A percentile compares a stretch with the other conserved stretches of the same genome.
Evolutionary conservation across 2,329 filamentous ascomycete species (phyloP).

Genomic region (Cryphonectria radicalis): DNA sequence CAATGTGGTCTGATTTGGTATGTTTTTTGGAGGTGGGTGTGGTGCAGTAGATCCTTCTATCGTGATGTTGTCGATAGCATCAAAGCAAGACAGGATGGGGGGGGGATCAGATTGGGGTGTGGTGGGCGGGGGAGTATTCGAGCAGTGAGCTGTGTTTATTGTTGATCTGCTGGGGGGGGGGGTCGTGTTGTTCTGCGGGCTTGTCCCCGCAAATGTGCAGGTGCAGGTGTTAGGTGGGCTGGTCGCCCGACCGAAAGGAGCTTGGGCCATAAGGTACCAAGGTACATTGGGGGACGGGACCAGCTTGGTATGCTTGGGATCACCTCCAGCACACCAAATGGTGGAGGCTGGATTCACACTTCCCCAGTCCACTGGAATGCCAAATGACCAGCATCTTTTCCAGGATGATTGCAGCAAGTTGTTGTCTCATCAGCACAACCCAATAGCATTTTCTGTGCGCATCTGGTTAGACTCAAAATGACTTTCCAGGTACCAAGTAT

Average conservation of each 20-base stretch:
- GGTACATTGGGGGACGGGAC: neutral
- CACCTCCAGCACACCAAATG: constrained; percentile 8
- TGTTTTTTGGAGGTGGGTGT: constrained; percentile 28
- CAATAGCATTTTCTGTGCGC: neutral
- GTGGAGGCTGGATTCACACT: constrained; percentile 14
- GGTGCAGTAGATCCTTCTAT: constrained; percentile 12
- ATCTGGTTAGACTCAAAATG: neutral
- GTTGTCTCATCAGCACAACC: neutral
- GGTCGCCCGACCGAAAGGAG: constrained; percentile 6
- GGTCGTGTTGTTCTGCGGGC: constrained; percentile 2
- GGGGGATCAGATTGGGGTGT: constrained; percentile 3
- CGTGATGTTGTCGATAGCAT: constrained; percentile 20
- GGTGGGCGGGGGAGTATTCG: constrained; percentile 10
- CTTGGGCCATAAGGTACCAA: constrained; percentile 20
- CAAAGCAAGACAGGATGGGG: constrained; percentile 12
- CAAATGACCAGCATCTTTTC: neutral
- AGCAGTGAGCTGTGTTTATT: constrained; percentile 15
- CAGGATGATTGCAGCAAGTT: neutral
- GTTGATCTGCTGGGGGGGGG: constrained; percentile 12
- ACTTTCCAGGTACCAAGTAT: neutral
- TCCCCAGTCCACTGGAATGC: neutral
- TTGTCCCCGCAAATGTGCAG: neutral
- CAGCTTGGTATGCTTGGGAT: neutral
- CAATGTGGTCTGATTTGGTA: constrained; percentile 39
- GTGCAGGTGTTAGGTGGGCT: neutral